These are phyloP conservation scores for Phanerodontia chrysosporium DNA, from an alignment of 768 basidiomycete species.

Conservation along the genomic window DNA sequence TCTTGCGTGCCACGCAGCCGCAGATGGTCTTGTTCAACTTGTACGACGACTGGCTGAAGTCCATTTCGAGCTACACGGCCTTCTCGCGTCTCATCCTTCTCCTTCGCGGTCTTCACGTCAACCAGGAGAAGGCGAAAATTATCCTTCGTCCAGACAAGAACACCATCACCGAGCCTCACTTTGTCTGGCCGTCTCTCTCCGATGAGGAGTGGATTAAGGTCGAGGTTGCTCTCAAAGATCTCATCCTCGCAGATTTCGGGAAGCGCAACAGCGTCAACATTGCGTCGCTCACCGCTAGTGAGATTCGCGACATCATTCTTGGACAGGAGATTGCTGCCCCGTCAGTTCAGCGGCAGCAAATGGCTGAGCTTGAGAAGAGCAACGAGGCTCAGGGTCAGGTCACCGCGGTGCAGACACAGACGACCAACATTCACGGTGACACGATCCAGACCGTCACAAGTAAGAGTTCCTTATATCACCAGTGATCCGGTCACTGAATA, in stretches of 20 bases:
- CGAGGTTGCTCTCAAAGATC: conserved; percentile 96
- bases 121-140: conserved; percentile 99
- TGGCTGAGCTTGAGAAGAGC: conserved; percentile 98
- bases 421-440: conserved; percentile 96
- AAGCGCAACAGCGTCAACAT: conserved; percentile 99
- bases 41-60: conserved; percentile 99
- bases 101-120: conserved; percentile 95
- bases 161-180: conserved; percentile 95
- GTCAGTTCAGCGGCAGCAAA: conserved; percentile 95
- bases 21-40: conserved; percentile 99
- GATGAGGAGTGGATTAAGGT: conserved; percentile 99
- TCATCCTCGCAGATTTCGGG: conserved; percentile 95
- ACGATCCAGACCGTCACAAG: conserved; percentile 91
- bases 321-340: conserved; percentile 98
- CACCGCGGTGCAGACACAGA: conserved; percentile 96
- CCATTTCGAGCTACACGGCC: conserved; percentile 97
- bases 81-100: conserved; percentile 98
- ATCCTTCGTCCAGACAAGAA: conserved; percentile 96
- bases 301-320: conserved; percentile 96
- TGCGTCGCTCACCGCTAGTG: conserved; percentile 92
- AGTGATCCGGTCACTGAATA: conserved; percentile 1
- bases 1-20: conserved; percentile 93
- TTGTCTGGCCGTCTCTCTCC: conserved; percentile 90
- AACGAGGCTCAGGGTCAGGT: conserved; percentile 92
- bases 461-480: conserved; percentile 29